Conservation (phyloP, 2,329 filamentous ascomycete species). For the Beauveria brongniartii region DNA sequence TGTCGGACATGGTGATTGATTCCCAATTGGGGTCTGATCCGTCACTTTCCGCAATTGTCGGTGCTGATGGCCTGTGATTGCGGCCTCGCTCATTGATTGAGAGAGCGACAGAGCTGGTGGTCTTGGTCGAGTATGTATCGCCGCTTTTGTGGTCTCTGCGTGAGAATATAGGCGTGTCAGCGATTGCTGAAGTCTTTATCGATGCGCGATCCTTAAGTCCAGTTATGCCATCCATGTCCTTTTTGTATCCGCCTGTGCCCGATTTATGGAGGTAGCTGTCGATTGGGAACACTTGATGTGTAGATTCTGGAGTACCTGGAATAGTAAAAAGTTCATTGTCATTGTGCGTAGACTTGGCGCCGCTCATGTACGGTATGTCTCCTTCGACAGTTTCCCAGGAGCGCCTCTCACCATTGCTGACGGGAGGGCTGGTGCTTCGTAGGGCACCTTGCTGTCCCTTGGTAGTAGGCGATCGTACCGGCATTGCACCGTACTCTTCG, state of each 20-base stretch:
- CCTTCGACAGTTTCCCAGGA: conserved; percentile 14
- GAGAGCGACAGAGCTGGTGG: conserved; percentile 27
- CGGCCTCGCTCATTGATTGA: conserved; percentile 13
- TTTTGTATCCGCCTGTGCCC: conserved; percentile 1
- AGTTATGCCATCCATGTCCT: not conserved
- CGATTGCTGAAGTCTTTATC: not conserved
- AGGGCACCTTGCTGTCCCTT: not conserved
- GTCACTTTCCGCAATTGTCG: conserved; percentile 9
- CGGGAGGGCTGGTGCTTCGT: conserved; percentile 4
- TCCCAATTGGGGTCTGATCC: conserved; percentile 15
- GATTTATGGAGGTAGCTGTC: conserved; percentile 21
- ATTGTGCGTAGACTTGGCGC: conserved; percentile 18
- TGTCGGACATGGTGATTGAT: conserved; percentile 16
- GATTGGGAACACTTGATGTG: conserved; percentile 24
- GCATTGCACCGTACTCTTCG: conserved; percentile 8
- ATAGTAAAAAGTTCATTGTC: conserved; percentile 18
- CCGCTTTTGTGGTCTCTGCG: conserved; percentile 16
- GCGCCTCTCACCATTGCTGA: not conserved
- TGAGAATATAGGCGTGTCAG: not conserved
- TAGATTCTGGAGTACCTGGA: conserved; percentile 21
- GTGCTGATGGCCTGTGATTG: conserved; percentile 8
- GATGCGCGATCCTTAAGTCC: not conserved
- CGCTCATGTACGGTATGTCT: conserved; percentile 16
- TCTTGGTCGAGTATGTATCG: conserved; percentile 22
- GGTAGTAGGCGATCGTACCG: conserved; percentile 2